Percentiles rank a stretch among this genome's conserved stretches.
Evolutionary conservation across 1,139 yeast species (phyloP).

Genomic region (Arxiozyma heterogenica): DNA sequence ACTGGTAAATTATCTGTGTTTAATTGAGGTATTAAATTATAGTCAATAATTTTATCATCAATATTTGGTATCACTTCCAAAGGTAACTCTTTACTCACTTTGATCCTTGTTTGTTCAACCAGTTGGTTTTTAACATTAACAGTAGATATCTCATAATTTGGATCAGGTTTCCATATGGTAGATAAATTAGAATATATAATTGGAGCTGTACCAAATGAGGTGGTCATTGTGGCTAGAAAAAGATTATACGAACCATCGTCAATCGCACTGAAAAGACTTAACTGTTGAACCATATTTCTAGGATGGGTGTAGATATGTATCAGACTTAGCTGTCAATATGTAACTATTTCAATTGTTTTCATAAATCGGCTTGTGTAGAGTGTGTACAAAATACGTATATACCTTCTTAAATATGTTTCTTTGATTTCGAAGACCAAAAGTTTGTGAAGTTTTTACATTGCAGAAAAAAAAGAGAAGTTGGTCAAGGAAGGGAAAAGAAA

Average conservation of each 20-base stretch:
- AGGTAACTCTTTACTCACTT: slow-evolving; percentile 20
- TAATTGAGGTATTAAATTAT: slow-evolving; percentile 8
- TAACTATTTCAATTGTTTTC: too few species aligned
- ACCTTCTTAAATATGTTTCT: not conserved
- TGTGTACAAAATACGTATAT: too few species aligned
- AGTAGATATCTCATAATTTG: slow-evolving; percentile 21
- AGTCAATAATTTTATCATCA: slow-evolving; percentile 6
- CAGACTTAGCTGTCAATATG: not conserved
- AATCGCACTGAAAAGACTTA: slow-evolving; percentile 30
- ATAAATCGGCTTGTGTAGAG: too few species aligned
- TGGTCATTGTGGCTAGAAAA: slow-evolving; percentile 28
- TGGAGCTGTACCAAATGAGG: slow-evolving; percentile 32
- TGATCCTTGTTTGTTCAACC: slow-evolving; percentile 27
- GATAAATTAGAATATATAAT: slow-evolving; percentile 24
- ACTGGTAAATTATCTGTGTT: slow-evolving; percentile 7
- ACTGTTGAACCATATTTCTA: slow-evolving; percentile 33
- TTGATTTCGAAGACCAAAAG: not conserved
- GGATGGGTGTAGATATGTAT: not conserved
- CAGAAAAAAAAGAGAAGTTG: not conserved
- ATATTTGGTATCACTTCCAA: slow-evolving; percentile 7
- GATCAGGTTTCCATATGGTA: slow-evolving; percentile 30
- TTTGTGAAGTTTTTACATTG: not conserved
- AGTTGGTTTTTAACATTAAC: slow-evolving; percentile 26
- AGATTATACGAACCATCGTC: slow-evolving; percentile 28
- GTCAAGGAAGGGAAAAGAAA: not conserved